phyloP scores from a whole-genome alignment of 768 basidiomycete genomes.

The Paxillus ammoniavirescens region DNA sequence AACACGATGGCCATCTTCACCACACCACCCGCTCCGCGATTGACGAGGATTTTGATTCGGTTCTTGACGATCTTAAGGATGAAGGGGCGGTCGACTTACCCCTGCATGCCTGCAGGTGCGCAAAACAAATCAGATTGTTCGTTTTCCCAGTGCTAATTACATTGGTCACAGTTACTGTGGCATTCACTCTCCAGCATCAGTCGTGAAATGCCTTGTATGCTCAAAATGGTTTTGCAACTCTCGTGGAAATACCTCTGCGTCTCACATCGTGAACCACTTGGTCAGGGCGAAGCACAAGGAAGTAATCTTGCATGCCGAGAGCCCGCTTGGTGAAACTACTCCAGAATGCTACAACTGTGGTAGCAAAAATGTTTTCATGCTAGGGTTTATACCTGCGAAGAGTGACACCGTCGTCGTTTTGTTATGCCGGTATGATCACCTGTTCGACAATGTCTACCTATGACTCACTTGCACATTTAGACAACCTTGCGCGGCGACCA shows the following conservation, averaged over 20 bases:
- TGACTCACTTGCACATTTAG: constrained; percentile 37
- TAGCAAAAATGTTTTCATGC: constrained; percentile 98
- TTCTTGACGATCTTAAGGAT: constrained; percentile 87
- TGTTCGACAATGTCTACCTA: not conserved
- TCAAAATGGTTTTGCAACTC: constrained; percentile 99
- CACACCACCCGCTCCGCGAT: constrained; percentile 36
- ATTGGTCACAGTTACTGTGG: constrained; percentile 79
- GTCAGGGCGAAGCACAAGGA: constrained; percentile 99
- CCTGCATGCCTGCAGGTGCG: constrained; percentile 93
- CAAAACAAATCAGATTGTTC: constrained; percentile 6
- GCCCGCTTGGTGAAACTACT: constrained; percentile 93
- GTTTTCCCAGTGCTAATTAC: constrained; percentile 9
- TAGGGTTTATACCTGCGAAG: constrained; percentile 99
- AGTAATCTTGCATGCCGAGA: constrained; percentile 93
- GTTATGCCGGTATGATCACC: constrained; percentile 75
- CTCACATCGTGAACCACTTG: constrained; percentile 98
- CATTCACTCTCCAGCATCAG: constrained; percentile 95
- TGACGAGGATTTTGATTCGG: constrained; percentile 88
- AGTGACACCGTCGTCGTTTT: constrained; percentile 98
- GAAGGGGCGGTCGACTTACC: constrained; percentile 77
- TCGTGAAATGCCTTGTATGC: constrained; percentile 92
- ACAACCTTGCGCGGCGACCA: constrained; percentile 96
- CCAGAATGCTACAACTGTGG: constrained; percentile 99
- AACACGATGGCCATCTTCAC: constrained; percentile 38
- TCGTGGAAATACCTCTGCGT: constrained; percentile 94